Evolutionary conservation across 1,284 basidiomycete genomes (phyloP), one percentile per base, ranked within the genome.

Genomic region (Malassezia vespertilionis): DNA sequence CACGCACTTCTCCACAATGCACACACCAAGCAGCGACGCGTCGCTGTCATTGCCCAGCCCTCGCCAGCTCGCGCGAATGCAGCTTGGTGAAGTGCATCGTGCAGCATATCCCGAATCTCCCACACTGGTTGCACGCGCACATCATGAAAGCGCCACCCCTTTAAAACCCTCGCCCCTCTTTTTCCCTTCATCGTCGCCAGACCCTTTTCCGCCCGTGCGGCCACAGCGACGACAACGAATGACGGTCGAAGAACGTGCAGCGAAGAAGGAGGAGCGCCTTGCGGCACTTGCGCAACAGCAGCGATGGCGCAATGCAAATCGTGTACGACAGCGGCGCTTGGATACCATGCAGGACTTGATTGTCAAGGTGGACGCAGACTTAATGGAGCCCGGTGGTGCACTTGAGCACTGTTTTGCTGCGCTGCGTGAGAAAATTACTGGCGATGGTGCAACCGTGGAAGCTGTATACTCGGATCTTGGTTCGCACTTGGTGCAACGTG

Each of bases 271-370:
- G 5, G 33, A 20, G 12, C 46, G 40, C 1, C n/a, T 48, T 4
- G 15, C 14, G 6, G 46, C 20, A 22, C 26, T 48, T 8, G 35
- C 26, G 0, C 22, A 31, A 4, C 28, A 30, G 2, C 39, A 48
- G n/a, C 40, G 48, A 30, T 45, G 42, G 42, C 42, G 48, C 26
- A 43, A 51, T 8, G 48, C 48, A n/a, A 51, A 51, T 32, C 40
- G 43, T 6, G 28, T 39, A 2, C 42, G 48, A 2, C 48, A 39
- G 12, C 11, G 37, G 17, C 33, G 32, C n/a, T 28, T 43, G 6
- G 48, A 51, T 24, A 45, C 48, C 12, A 51, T 51, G 48, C 31
- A 31, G 9, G 48, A 51, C 33, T 21, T 51, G 9, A 40, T 45
- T 23, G 27, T 51, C 5, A 26, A 33, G 5, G 14, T 44, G 22